Evolutionary conservation across 129 eudicot genomes (phyloP).

Genomic region (Flaveria ramosissima): DNA sequence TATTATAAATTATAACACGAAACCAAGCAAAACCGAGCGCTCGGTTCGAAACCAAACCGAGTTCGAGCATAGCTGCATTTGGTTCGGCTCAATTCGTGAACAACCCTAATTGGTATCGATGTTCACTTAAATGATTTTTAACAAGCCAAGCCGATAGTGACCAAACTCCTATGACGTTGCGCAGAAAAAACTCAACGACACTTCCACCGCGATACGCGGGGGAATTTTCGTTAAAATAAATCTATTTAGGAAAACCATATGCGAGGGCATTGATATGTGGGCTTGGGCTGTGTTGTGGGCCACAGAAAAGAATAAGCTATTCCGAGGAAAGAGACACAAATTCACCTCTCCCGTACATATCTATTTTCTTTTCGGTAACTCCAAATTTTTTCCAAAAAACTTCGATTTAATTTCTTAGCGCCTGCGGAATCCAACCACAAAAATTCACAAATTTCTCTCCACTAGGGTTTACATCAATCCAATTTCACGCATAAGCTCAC

Average conservation of each 20-base stretch:
- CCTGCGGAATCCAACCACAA: constrained; percentile 26
- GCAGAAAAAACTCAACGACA: no score
- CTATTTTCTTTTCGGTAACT: neutral
- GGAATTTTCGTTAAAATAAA: no score
- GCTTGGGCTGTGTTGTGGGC: constrained; percentile 26
- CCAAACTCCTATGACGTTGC: no score
- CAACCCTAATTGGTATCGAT: no score
- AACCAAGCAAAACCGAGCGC: no score
- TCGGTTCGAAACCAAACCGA: no score
- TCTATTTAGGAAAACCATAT: neutral
- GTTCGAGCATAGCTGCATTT: no score
- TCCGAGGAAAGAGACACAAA: neutral
- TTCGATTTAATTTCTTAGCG: constrained; percentile 33
- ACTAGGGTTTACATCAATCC: constrained; percentile 40
- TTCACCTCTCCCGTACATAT: constrained; percentile 13
- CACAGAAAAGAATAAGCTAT: neutral
- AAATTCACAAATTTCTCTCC: constrained; percentile 31
- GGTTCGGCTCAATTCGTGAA: no score
- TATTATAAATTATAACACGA: no score
- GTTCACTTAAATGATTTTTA: no score
- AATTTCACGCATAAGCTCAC: constrained; percentile 26
- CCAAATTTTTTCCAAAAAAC: neutral
- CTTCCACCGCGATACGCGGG: no score
- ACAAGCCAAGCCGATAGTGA: no score
- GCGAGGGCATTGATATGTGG: neutral